A percentile compares a stretch with the other conserved stretches of the same genome.
These are phyloP conservation scores for Ilyonectria robusta DNA, from an alignment of 2,329 filamentous ascomycete genomes.

Conservation along the genomic window DNA sequence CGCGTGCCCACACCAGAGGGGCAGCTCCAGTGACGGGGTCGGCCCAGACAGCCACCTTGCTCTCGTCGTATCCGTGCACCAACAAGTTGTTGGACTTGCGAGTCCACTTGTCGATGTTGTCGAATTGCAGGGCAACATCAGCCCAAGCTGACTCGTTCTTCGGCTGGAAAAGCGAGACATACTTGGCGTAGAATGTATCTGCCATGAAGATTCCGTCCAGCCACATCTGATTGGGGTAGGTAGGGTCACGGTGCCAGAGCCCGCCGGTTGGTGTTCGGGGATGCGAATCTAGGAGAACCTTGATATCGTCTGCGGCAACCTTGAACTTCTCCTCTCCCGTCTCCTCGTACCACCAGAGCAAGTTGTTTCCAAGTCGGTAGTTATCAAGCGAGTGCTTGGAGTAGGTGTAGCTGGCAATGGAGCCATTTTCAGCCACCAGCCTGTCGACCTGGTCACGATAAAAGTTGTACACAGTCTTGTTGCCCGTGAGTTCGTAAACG, in stretches of 20 bases:
- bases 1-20: conserved; percentile 67
- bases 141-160: conserved; percentile 59
- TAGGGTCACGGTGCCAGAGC: conserved; percentile 65
- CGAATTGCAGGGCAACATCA: conserved; percentile 61
- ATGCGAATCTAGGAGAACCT: conserved; percentile 62
- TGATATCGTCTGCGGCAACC: conserved; percentile 61
- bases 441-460: conserved; percentile 62
- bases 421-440: conserved; percentile 60
- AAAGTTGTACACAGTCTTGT: conserved; percentile 60
- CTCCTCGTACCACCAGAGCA: conserved; percentile 64
- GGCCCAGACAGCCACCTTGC: conserved; percentile 65
- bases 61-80: conserved; percentile 69
- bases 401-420: conserved; percentile 61
- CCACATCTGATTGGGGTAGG: conserved; percentile 70
- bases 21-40: conserved; percentile 63
- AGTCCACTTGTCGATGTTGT: conserved; percentile 61
- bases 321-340: conserved; percentile 64
- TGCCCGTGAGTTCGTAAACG: conserved; percentile 58
- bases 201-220: conserved; percentile 70
- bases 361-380: conserved; percentile 66
- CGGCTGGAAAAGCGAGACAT: conserved; percentile 55
- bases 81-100: conserved; percentile 58
- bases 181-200: conserved; percentile 59
- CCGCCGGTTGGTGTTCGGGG: conserved; percentile 65
- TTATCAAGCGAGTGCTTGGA: conserved; percentile 66